phyloP scores from a whole-genome alignment of 2,329 filamentous ascomycete species.

The Penicillium brevicompactum region DNA sequence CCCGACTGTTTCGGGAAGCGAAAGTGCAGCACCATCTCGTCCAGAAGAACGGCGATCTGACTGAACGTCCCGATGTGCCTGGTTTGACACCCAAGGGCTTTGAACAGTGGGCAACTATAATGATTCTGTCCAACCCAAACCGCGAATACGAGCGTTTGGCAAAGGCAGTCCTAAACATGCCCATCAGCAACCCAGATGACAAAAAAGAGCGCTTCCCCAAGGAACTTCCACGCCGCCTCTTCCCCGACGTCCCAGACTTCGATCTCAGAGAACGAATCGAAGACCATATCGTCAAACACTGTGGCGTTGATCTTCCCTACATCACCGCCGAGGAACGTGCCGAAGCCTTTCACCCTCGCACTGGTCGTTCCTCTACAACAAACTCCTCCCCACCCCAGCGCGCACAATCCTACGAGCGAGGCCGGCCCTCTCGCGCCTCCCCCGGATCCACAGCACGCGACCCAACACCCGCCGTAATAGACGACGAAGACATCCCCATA shows the following conservation, averaged over 20 bases:
- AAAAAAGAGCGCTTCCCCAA: conserved; percentile 75
- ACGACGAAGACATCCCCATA: conserved; percentile 44
- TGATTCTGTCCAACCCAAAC: conserved; percentile 76
- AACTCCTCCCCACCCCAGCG: conserved; percentile 12
- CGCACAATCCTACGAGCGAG: conserved; percentile 23
- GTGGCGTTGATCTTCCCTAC: conserved; percentile 49
- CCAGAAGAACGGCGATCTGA: conserved; percentile 50
- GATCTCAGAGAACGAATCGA: conserved; percentile 63
- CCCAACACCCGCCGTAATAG: conserved; percentile 33
- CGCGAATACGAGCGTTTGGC: conserved; percentile 71
- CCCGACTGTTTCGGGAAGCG: conserved; percentile 59
- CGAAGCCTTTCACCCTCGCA: conserved; percentile 28
- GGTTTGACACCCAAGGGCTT: conserved; percentile 70
- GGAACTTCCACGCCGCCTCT: conserved; percentile 71
- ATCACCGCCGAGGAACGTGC: conserved; percentile 40
- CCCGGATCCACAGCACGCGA: conserved; percentile 26
- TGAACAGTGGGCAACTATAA: conserved; percentile 69
- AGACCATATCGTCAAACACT: conserved; percentile 59
- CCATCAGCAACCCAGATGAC: conserved; percentile 68
- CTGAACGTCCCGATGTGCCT: conserved; percentile 61
- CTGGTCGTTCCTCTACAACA: conserved; percentile 18
- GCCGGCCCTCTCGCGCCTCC: conserved; percentile 43
- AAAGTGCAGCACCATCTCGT: conserved; percentile 66
- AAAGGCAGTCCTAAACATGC: conserved; percentile 68
- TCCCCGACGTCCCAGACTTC: conserved; percentile 63